Evolutionary conservation across 2,329 filamentous ascomycete species (phyloP), one percentile per base, ranked within the genome.

Genomic region (Ramularia collo-cygni): DNA sequence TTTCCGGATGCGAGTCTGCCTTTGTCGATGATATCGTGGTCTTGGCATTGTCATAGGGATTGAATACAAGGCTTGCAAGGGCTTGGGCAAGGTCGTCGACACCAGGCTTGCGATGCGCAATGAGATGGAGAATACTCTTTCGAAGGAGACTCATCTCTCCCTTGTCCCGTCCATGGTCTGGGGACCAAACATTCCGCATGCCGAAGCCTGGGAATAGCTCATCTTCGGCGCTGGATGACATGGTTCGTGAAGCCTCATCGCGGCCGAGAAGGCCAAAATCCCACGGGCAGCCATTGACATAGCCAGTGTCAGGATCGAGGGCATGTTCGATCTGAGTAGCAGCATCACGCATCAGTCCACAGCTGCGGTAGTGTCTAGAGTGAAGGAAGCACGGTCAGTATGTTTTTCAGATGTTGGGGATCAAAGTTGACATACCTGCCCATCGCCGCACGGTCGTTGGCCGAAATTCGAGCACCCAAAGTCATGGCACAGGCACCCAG

Each of bases 401-500:
- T n/a, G n/a, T n/a, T n/a, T n/a, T n/a, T n/a, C n/a, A n/a, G n/a
- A n/a, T n/a, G n/a, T n/a, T n/a, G n/a, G n/a, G n/a, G n/a, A n/a
- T n/a, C n/a, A n/a, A n/a, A n/a, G n/a, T n/a, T n/a, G n/a, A n/a
- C n/a, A n/a, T n/a, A n/a, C n/a, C 15, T n/a, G 4, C 18, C 10
- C 30, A 33, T 18, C 1, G 18, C 15, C 3, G 14, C 37, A 12
- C 18, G 28, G 13, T 39, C 17, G 14, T 39, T 1, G 4, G 32
- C n/a, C n/a, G 12, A 15, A 4, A 39, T 2, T 2, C 12, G 16
- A n/a, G 37, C 37, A 14, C 37, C 37, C 17, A 39, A 10, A 7
- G 40, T 26, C 43, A 47, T 47, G 8, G 44, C 40, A 18, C 35
- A 42, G 7, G 38, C 44, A 9, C 37, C 40, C 3, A 49, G 24